A percentile compares a stretch with the other conserved stretches of the same genome.
These are phyloP conservation scores for Trichophyton simii DNA, from an alignment of 2,329 filamentous ascomycete genomes.

Conservation along the genomic window DNA sequence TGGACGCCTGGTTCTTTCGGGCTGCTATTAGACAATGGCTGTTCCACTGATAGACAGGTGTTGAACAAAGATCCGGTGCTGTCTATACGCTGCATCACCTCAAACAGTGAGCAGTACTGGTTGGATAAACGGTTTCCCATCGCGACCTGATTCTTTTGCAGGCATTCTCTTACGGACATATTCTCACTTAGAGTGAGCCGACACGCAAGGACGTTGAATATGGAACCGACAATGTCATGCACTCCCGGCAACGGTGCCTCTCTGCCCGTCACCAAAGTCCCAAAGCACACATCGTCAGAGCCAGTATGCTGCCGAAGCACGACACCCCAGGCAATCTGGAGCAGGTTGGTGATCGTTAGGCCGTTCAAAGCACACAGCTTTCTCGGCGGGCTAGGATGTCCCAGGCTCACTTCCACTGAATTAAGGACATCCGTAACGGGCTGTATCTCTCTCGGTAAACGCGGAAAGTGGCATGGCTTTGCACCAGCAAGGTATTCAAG, in stretches of 20 bases:
- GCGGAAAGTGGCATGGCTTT: neutral
- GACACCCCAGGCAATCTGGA: conserved; percentile 42
- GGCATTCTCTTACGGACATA: conserved; percentile 14
- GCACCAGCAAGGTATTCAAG: neutral
- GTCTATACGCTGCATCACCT: neutral
- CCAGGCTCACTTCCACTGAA: neutral
- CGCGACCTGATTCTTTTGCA: neutral
- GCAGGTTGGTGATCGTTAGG: conserved; percentile 28
- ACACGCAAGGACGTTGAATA: neutral
- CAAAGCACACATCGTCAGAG: conserved; percentile 29
- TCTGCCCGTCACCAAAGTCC: conserved; percentile 28
- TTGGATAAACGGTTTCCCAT: conserved; percentile 4
- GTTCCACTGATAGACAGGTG: conserved; percentile 11
- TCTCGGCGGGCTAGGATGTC: conserved; percentile 2
- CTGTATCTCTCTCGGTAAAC: neutral
- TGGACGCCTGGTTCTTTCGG: neutral
- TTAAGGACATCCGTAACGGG: neutral
- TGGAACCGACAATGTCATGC: conserved; percentile 19
- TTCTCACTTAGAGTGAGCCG: neutral
- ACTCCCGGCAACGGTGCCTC: conserved; percentile 26
- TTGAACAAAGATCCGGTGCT: conserved; percentile 7
- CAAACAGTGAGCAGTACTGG: conserved; percentile 9
- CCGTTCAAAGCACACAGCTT: conserved; percentile 1
- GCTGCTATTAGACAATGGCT: conserved; percentile 7
- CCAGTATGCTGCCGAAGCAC: conserved; percentile 24